Evolutionary conservation across 192 early-diverging fungal species (phyloP), one percentile per base, ranked within the genome.

Genomic region (Backusella circina): DNA sequence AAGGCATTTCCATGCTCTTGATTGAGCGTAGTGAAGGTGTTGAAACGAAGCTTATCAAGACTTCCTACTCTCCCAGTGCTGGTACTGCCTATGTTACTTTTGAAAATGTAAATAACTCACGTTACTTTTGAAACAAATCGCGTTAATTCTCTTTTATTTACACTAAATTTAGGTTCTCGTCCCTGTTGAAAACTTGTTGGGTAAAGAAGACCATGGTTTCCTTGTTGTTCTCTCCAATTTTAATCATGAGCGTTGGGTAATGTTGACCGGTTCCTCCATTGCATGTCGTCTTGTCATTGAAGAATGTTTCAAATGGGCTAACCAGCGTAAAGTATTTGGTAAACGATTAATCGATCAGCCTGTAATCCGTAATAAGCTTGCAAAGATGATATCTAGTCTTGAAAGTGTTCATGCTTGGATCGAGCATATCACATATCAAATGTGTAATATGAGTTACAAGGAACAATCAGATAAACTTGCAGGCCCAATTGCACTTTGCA

Each of bases 311-410:
- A 89, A 91, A 71, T 93, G 91, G 91, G 88, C 90, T n/a, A 85
- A 91, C 70, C 91, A 93, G 65, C 82, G 91, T 41, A 87, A 89
- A 65, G 90, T 92, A 3, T 93, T 93, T 82, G 91, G 91, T 36
- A 92, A 90, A 79, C 39, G 77, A 5, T 66, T 93, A 33, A 86
- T 91, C 44, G 87, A 91, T 54, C 91, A 93, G 67, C 90, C 91
- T 38, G 91, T 93, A 26, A 92, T 93, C 70, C 83, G 90, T 15
- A 81, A 77, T 81, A 93, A 93, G 78, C 83, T 93, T 12, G 91
- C 88, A 35, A 67, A 83, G 41, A 93, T 93, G 91, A 80, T 74
- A 3, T 37, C 57, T 18, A 44, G 30, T 21, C 38, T 39, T 41
- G 89, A 90, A 74, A 68, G 84, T 54, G 39, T 87, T 9, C 81